Percentiles rank a stretch among this genome's conserved stretches.
phyloP scores from a whole-genome alignment of 257 asterid genomes.

The Anisodus tanguticus region DNA sequence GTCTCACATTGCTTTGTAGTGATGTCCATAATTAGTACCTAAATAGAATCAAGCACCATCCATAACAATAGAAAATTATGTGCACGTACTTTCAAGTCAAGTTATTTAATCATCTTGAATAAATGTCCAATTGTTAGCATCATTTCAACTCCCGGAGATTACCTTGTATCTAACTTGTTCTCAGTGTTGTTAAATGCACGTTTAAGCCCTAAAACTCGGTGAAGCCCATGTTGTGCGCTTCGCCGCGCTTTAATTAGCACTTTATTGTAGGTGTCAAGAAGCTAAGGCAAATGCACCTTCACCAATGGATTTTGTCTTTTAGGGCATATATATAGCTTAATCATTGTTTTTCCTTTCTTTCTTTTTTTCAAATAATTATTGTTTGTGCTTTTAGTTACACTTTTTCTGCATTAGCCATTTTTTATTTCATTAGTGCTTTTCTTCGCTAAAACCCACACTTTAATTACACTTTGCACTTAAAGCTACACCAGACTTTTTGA shows the following conservation, averaged over 20 bases:
- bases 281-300: background rate
- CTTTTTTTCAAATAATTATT: background rate
- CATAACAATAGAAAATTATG: background rate
- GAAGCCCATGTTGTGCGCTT: background rate
- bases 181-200: background rate
- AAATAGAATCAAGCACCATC: background rate
- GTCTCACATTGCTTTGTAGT: background rate
- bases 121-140: conserved; percentile 13
- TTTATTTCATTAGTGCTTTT: background rate
- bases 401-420: background rate
- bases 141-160: conserved; percentile 23
- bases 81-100: background rate
- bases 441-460: background rate
- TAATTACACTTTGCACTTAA: background rate
- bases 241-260: background rate
- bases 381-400: background rate
- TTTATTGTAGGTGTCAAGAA: background rate
- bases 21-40: conserved; percentile 6
- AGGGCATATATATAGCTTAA: background rate
- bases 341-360: background rate
- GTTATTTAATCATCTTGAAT: background rate
- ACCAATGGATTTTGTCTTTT: background rate
- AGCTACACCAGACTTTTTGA: background rate
- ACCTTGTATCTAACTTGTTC: background rate
- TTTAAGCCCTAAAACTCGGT: background rate